A percentile compares a stretch with the other conserved stretches of the same genome.
These are phyloP conservation scores for Penicillium waksmanii DNA, from an alignment of 495 filamentous ascomycete species.

Conservation along the genomic window DNA sequence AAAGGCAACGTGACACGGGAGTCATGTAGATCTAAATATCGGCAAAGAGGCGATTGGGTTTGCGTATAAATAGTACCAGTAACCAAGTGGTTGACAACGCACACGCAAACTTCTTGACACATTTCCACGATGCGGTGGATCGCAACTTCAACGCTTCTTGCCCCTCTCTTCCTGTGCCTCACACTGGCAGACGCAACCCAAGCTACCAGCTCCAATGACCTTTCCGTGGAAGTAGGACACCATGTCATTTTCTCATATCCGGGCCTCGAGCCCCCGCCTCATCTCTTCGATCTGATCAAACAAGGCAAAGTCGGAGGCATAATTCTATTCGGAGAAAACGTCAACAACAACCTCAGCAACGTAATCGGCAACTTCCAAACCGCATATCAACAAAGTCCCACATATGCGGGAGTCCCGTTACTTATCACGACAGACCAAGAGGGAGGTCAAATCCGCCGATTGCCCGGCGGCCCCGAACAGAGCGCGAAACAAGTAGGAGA, in stretches of 20 bases:
- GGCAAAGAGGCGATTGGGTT: no score
- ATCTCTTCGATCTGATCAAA: constrained; percentile 32
- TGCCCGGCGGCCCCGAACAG: constrained; percentile 34
- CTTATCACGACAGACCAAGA: constrained; percentile 46
- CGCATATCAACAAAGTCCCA: constrained; percentile 29
- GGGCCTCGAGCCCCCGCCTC: constrained; percentile 28
- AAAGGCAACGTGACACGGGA: not conserved
- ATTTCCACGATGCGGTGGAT: constrained; percentile 14
- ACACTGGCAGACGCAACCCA: not conserved
- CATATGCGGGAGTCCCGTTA: constrained; percentile 30
- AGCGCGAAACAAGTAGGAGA: constrained; percentile 37
- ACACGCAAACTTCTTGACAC: no score
- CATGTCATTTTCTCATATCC: constrained; percentile 45
- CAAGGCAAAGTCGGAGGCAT: constrained; percentile 39
- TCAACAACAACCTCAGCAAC: constrained; percentile 26
- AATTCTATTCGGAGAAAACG: constrained; percentile 42
- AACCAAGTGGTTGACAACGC: no score
- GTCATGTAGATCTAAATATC: not conserved
- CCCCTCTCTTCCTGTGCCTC: constrained; percentile 9
- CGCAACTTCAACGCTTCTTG: constrained; percentile 4
- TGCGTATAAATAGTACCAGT: no score
- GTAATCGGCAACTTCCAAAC: constrained; percentile 29
- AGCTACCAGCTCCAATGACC: constrained; percentile 9
- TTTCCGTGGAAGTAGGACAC: constrained; percentile 25
- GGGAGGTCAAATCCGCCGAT: constrained; percentile 34